Evolutionary conservation across 805 yeast species (phyloP), one percentile per base, ranked within the genome.

Genomic region (Starmerella vaccinii): DNA sequence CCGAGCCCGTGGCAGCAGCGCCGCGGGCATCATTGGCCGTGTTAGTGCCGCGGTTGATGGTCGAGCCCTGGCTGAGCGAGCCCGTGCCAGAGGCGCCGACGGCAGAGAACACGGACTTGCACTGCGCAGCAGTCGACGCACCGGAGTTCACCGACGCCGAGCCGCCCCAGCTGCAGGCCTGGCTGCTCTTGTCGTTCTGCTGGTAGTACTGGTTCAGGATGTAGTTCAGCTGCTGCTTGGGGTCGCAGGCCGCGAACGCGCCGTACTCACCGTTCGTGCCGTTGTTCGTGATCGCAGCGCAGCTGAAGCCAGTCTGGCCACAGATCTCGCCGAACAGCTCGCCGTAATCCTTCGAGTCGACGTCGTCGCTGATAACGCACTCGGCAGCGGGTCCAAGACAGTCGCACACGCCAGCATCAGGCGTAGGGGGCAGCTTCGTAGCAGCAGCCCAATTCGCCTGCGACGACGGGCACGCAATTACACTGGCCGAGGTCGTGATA

Each of bases 81-180:
- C 87, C 86, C 51, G 78, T 64, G 65, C 94, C 95, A 46, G 75
- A 73, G 53, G 75, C 55, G 64, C 94, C 94, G 59, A 89, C 88
- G 58, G 80, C 75, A 21, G 68, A 65, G 57, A 85, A 61, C 54
- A 73, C 61, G 27, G 78, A 70, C 30, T 40, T 22, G 70, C 88
- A 81, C 37, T 76, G 64, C 21, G 77, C 67, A 33, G 73, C 72
- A 32, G 73, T 65, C 51, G 70, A 53, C 30, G 75, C 64, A 50
- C 69, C 68, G 41, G 68, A 59, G 49, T 63, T 62, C 49, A 77
- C 51, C n/a, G 82, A 62, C 32, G 89, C 92, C 51, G 81, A 74
- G 49, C 94, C 90, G 50, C 64, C 64, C 66, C 83, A 85, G 65
- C 76, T 78, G 71, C 95, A 85, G 51, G 83, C 89, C 27, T 47